Percentiles rank a stretch among this genome's conserved stretches.
These are phyloP conservation scores for Penicillium freii DNA, from an alignment of 2,329 filamentous ascomycete genomes.

Conservation along the genomic window DNA sequence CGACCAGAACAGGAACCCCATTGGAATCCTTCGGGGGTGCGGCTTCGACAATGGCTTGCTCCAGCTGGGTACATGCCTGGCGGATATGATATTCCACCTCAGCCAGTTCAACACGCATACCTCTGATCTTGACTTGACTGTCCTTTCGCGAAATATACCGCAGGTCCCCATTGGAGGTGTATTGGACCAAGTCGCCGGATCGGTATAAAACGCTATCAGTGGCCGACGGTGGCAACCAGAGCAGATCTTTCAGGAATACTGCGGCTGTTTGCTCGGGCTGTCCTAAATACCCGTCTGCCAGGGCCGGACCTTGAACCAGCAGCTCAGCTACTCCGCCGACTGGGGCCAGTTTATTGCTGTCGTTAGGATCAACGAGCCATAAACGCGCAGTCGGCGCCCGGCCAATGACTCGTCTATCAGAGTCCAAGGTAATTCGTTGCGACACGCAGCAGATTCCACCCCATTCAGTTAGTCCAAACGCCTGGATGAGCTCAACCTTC, in stretches of 20 bases:
- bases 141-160: constrained; percentile 54
- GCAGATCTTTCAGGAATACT: constrained; percentile 19
- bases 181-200: constrained; percentile 14
- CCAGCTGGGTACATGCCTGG: background rate
- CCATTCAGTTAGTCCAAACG: constrained; percentile 6
- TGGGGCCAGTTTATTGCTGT: constrained; percentile 24
- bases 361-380: constrained; percentile 27
- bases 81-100: constrained; percentile 40
- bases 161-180: constrained; percentile 13
- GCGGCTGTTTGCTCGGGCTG: constrained; percentile 12
- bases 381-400: background rate
- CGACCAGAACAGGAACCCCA: background rate
- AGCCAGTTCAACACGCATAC: constrained; percentile 58
- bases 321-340: constrained; percentile 44
- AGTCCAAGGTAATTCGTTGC: constrained; percentile 8
- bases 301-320: constrained; percentile 37
- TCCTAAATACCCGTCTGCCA: constrained; percentile 35
- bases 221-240: constrained; percentile 11
- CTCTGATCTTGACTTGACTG: constrained; percentile 59
- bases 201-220: background rate
- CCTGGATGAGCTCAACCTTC: background rate
- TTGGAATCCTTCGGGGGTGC: background rate
- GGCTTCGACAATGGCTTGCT: background rate
- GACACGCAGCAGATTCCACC: constrained; percentile 3
- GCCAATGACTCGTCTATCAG: background rate